Conservation (phyloP, 805 yeast species). For the Lipomyces yamanashiensis region DNA sequence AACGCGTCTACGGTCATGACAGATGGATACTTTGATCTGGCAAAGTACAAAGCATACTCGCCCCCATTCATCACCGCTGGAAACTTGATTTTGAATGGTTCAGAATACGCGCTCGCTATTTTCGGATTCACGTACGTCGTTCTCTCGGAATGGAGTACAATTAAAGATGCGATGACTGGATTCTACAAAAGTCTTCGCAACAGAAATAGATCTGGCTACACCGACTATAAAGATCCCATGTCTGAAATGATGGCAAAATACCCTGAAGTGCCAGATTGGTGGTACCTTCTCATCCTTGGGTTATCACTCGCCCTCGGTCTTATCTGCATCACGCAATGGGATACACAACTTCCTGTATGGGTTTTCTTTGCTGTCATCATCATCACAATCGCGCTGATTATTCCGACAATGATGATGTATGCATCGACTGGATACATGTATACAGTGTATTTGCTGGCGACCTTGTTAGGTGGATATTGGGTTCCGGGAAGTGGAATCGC, state of each 20-base stretch:
- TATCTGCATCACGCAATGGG: slow-evolving; percentile 49
- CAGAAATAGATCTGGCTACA: slow-evolving; percentile 10
- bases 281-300: slow-evolving; percentile 59
- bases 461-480: slow-evolving; percentile 66
- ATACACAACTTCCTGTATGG: slow-evolving; percentile 63
- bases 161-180: slow-evolving; percentile 24
- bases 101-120: slow-evolving; percentile 57
- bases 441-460: slow-evolving; percentile 66
- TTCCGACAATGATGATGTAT: slow-evolving; percentile 65
- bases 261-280: slow-evolving; percentile 75
- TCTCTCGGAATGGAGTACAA: slow-evolving; percentile 47
- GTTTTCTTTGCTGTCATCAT: slow-evolving; percentile 61
- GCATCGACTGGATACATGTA: slow-evolving; percentile 65
- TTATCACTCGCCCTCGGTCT: slow-evolving; percentile 45
- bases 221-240: slow-evolving; percentile 38
- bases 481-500: slow-evolving; percentile 66
- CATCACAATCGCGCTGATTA: slow-evolving; percentile 58
- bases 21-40: slow-evolving; percentile 51
- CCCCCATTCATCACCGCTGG: slow-evolving; percentile 62
- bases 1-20: slow-evolving; percentile 54
- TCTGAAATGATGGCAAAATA: slow-evolving; percentile 61
- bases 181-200: slow-evolving; percentile 11
- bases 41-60: slow-evolving; percentile 60
- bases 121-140: slow-evolving; percentile 56
- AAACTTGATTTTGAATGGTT: slow-evolving; percentile 56